These are phyloP conservation scores for Clitopilus hobsonii DNA, from an alignment of 768 basidiomycete species.

Conservation along the genomic window DNA sequence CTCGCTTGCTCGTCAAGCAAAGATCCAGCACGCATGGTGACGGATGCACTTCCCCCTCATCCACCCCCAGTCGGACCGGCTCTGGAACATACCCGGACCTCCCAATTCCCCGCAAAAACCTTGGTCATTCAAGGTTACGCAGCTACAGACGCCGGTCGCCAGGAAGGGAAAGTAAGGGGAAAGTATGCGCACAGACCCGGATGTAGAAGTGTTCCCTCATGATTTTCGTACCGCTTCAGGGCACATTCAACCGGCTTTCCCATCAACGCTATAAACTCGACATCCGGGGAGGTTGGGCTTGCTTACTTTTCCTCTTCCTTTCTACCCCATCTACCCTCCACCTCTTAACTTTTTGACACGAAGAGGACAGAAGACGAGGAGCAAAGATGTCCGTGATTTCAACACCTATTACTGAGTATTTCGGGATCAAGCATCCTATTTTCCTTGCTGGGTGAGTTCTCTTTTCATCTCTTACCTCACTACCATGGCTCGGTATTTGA, in stretches of 20 bases:
- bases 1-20: background rate
- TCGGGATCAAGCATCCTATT: conserved; percentile 85
- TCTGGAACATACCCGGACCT: background rate
- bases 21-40: background rate
- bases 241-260: background rate
- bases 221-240: background rate
- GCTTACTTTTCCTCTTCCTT: too few species aligned
- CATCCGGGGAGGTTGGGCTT: background rate
- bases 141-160: too few species aligned
- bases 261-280: background rate
- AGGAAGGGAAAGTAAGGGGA: too few species aligned
- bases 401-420: conserved; percentile 86
- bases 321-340: background rate
- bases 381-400: conserved; percentile 55
- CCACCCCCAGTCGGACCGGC: background rate
- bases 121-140: background rate
- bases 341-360: conserved; percentile 2
- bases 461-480: too few species aligned
- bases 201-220: background rate
- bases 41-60: too few species aligned
- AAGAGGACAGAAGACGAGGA: conserved; percentile 3
- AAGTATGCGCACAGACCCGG: background rate
- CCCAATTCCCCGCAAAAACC: background rate
- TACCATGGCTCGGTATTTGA: too few species aligned
- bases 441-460: conserved; percentile 67